Evolutionary conservation across 2,329 filamentous ascomycete species (phyloP).

Genomic region (Tympanopsis confertula): DNA sequence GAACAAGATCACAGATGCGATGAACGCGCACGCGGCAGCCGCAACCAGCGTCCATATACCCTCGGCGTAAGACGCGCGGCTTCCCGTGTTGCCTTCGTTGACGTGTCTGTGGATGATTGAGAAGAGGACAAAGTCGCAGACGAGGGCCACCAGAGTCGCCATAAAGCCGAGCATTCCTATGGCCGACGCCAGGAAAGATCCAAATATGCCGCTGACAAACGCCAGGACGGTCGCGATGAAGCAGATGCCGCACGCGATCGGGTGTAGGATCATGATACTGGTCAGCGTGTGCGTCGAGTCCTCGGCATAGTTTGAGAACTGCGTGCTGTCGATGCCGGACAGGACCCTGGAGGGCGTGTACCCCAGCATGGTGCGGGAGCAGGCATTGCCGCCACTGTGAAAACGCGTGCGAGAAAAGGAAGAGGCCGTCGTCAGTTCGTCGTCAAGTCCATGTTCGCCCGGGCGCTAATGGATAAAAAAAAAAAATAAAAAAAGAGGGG

Average conservation of each 20-base stretch:
- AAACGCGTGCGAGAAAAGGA: slow-evolving; percentile 2
- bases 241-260: slow-evolving; percentile 41
- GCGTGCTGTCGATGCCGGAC: slow-evolving; percentile 17
- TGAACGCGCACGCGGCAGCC: slow-evolving; percentile 38
- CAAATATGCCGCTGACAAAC: slow-evolving; percentile 35
- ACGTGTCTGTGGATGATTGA: slow-evolving; percentile 38
- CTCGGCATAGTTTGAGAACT: slow-evolving; percentile 28
- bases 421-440: slow-evolving; percentile 2
- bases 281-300: slow-evolving; percentile 37
- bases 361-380: slow-evolving; percentile 35
- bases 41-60: slow-evolving; percentile 49
- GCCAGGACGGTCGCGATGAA: slow-evolving; percentile 48
- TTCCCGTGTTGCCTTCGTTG: slow-evolving; percentile 27
- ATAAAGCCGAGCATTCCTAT: slow-evolving; percentile 36
- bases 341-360: slow-evolving; percentile 41
- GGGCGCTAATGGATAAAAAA: background rate
- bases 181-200: slow-evolving; percentile 36
- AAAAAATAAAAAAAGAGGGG: background rate
- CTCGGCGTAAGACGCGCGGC: slow-evolving; percentile 34
- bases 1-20: slow-evolving; percentile 45
- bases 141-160: slow-evolving; percentile 32
- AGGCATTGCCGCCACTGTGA: slow-evolving; percentile 26
- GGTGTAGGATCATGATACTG: slow-evolving; percentile 49
- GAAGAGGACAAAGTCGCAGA: slow-evolving; percentile 46
- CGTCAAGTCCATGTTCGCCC: background rate